phyloP scores from a whole-genome alignment of 23 red algal species.

The Gracilaria caudata region DNA sequence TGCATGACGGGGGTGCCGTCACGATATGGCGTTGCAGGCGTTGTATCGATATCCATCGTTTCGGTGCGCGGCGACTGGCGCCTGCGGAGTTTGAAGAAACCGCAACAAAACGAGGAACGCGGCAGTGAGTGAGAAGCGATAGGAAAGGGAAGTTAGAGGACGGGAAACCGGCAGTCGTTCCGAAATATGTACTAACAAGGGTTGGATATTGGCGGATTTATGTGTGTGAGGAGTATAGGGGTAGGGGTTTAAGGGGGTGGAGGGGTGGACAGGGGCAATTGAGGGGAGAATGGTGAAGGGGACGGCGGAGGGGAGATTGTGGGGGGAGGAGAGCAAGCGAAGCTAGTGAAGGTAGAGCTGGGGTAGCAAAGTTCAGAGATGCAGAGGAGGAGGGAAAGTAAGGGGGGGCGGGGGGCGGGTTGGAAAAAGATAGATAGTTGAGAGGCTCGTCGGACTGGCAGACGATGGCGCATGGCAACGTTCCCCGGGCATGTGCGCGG shows the following conservation, averaged over 20 bases:
- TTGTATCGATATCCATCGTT: slow-evolving; percentile 73
- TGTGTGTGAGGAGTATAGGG: background rate
- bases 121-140: background rate
- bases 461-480: slow-evolving; percentile 42
- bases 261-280: background rate
- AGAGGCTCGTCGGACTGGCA: background rate
- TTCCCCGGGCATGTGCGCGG: slow-evolving; percentile 3
- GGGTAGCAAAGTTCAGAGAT: background rate
- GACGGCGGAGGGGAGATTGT: too few species aligned
- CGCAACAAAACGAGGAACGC: slow-evolving; percentile 26
- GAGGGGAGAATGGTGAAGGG: background rate
- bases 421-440: background rate
- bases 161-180: background rate
- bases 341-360: slow-evolving; percentile 15
- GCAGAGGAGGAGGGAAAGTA: background rate
- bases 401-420: background rate
- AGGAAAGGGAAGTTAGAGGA: background rate
- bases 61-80: slow-evolving; percentile 24
- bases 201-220: background rate
- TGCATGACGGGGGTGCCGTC: slow-evolving; percentile 52
- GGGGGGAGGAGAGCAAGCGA: background rate
- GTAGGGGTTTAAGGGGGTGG: background rate
- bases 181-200: background rate
- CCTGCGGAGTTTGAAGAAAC: slow-evolving; percentile 20
- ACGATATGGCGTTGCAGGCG: slow-evolving; percentile 52